Conservation (phyloP, 768 basidiomycete species). For the Rhodotorula kratochvilovae region DNA sequence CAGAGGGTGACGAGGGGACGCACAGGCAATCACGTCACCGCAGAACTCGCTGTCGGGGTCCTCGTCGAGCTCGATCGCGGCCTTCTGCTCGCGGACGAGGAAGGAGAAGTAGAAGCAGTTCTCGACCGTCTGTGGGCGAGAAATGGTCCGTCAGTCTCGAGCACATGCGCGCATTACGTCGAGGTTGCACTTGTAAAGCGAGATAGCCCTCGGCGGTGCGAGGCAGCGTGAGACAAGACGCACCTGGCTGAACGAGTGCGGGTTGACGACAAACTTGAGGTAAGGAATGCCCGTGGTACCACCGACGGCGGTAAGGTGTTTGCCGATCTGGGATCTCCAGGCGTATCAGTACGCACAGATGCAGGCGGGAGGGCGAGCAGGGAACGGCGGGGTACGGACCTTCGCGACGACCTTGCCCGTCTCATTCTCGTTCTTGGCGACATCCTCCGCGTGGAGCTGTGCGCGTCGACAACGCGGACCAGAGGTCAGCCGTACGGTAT, state of each 20-base stretch:
- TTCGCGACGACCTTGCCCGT: conserved; percentile 77
- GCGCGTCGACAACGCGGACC: neutral
- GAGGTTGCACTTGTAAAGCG: too few relatives aligned
- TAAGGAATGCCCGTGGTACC: conserved; percentile 61
- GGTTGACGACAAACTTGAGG: conserved; percentile 84
- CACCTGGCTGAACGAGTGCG: conserved; percentile 60
- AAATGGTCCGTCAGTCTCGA: neutral
- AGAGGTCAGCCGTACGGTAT: neutral
- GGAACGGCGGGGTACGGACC: conserved; percentile 52
- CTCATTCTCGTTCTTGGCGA: conserved; percentile 76
- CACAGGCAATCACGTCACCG: conserved; percentile 36
- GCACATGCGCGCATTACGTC: too few relatives aligned
- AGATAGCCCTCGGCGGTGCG: too few relatives aligned
- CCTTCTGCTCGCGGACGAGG: conserved; percentile 50
- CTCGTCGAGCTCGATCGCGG: conserved; percentile 56
- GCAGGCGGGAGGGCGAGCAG: too few relatives aligned
- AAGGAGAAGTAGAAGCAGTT: conserved; percentile 95
- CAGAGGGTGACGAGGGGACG: neutral
- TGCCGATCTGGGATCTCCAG: conserved; percentile 55
- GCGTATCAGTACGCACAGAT: too few relatives aligned
- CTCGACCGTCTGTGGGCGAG: conserved; percentile 79
- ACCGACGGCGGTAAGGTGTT: conserved; percentile 54
- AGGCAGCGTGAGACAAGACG: neutral
- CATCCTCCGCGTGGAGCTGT: conserved; percentile 69
- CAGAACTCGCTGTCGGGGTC: conserved; percentile 46